These are phyloP conservation scores for Cladosporium sp. DNA, from an alignment of 2,329 filamentous ascomycete species.

Conservation along the genomic window DNA sequence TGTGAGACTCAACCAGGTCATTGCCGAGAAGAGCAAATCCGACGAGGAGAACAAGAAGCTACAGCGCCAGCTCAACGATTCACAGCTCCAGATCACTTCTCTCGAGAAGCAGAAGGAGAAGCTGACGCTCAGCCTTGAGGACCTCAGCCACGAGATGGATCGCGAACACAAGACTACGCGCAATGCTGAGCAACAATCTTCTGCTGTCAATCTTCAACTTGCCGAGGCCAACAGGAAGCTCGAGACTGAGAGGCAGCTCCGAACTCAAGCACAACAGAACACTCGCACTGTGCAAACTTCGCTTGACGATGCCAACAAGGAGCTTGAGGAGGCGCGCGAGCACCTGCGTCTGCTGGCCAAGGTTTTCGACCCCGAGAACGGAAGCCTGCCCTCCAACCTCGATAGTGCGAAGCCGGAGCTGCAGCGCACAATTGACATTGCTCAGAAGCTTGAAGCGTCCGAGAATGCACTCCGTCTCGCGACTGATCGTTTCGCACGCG, in stretches of 20 bases:
- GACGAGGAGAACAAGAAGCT: constrained; percentile 80
- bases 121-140: constrained; percentile 77
- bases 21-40: constrained; percentile 72
- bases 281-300: constrained; percentile 73
- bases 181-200: constrained; percentile 83
- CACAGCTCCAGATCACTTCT: constrained; percentile 73
- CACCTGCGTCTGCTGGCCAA: constrained; percentile 79
- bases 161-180: constrained; percentile 84
- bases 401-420: constrained; percentile 65
- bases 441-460: constrained; percentile 78
- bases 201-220: constrained; percentile 71
- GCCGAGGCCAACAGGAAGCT: constrained; percentile 84
- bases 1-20: constrained; percentile 66
- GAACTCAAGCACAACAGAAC: constrained; percentile 77
- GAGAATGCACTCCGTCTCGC: constrained; percentile 83
- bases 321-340: constrained; percentile 71
- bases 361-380: constrained; percentile 69
- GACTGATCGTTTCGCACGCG: constrained; percentile 70
- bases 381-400: constrained; percentile 51
- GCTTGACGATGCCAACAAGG: constrained; percentile 71
- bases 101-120: constrained; percentile 95
- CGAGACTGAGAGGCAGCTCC: constrained; percentile 82
- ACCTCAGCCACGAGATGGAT: constrained; percentile 85
- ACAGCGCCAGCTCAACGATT: constrained; percentile 76
- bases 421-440: constrained; percentile 62